A percentile compares a stretch with the other conserved stretches of the same genome.
These are phyloP conservation scores for Aquilaria sinensis DNA, from an alignment of 345 rosid genomes.

Conservation along the genomic window DNA sequence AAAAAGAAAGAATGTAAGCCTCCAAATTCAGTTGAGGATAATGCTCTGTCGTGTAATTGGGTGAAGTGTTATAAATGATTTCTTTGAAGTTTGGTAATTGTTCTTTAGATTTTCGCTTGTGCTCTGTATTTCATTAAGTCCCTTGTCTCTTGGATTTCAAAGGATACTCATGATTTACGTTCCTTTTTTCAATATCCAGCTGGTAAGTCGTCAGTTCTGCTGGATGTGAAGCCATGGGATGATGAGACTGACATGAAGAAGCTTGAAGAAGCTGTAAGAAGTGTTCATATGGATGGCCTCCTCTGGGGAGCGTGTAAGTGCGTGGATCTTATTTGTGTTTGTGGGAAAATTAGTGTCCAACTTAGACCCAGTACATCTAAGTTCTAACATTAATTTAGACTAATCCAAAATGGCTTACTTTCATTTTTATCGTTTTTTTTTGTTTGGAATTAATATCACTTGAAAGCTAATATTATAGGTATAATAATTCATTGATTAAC, in stretches of 20 bases:
- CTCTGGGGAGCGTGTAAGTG: slow-evolving; percentile 79
- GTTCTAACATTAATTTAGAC: neutral
- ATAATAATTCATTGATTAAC: too few relatives aligned
- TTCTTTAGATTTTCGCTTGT: neutral
- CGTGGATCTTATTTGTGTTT: too few relatives aligned
- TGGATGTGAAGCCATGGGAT: slow-evolving; percentile 89
- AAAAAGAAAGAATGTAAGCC: slow-evolving; percentile 60
- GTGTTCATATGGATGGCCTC: slow-evolving; percentile 59
- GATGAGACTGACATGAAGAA: slow-evolving; percentile 92
- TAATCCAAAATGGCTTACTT: neutral
- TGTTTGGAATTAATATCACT: neutral
- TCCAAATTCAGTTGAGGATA: neutral
- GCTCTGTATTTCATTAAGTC: neutral
- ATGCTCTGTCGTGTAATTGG: too few relatives aligned
- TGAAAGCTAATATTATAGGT: too few relatives aligned
- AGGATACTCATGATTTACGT: neutral
- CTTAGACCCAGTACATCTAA: too few relatives aligned
- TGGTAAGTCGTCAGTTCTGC: slow-evolving; percentile 73
- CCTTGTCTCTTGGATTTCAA: neutral
- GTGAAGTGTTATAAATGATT: too few relatives aligned
- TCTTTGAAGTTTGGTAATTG: neutral
- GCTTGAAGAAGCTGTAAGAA: slow-evolving; percentile 72
- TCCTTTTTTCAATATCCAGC: slow-evolving; percentile 24
- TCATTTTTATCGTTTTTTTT: neutral
- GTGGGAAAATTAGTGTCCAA: too few relatives aligned